Conservation (phyloP, 164 flowering plant species). For the Stephania japonica region DNA sequence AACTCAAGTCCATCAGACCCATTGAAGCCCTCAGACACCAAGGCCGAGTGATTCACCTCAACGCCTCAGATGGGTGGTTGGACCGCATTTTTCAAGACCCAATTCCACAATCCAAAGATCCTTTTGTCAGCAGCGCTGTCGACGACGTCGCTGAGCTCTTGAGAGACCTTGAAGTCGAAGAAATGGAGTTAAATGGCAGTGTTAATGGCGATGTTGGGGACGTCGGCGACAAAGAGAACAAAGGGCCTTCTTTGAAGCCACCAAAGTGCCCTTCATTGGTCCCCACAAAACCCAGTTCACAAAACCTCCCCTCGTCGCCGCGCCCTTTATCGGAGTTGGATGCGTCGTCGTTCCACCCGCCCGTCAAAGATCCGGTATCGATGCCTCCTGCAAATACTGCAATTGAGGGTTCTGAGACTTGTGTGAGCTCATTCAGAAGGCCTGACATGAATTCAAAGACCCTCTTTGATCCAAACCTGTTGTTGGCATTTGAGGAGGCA, state of each 20-base stretch:
- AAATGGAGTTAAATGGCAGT: constrained; percentile 12
- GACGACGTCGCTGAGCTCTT: constrained; percentile 45
- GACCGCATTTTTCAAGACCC: constrained; percentile 11
- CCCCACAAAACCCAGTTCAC: constrained; percentile 9
- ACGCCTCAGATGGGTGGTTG: constrained; percentile 37
- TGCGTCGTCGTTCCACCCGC: neutral
- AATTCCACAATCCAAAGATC: constrained; percentile 4
- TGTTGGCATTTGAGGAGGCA: constrained; percentile 33
- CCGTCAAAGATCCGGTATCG: neutral
- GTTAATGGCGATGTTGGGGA: too few species aligned
- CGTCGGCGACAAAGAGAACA: constrained; percentile 46
- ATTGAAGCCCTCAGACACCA: constrained; percentile 43
- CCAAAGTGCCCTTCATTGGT: constrained; percentile 12
- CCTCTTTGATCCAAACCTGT: constrained; percentile 40
- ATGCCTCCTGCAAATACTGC: neutral
- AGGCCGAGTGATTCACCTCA: constrained; percentile 46
- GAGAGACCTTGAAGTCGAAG: constrained; percentile 58
- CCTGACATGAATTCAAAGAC: constrained; percentile 33
- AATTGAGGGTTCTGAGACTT: constrained; percentile 17
- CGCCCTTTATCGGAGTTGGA: constrained; percentile 14
- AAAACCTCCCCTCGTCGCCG: constrained; percentile 9
- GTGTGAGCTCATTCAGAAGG: constrained; percentile 23
- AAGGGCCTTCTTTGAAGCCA: constrained; percentile 26
- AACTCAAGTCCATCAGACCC: constrained; percentile 54
- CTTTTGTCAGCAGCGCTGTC: neutral